Base-by-base conservation (phyloP, 108 stramenopile genomes). In the Pseudonitzschia multiseries region DNA sequence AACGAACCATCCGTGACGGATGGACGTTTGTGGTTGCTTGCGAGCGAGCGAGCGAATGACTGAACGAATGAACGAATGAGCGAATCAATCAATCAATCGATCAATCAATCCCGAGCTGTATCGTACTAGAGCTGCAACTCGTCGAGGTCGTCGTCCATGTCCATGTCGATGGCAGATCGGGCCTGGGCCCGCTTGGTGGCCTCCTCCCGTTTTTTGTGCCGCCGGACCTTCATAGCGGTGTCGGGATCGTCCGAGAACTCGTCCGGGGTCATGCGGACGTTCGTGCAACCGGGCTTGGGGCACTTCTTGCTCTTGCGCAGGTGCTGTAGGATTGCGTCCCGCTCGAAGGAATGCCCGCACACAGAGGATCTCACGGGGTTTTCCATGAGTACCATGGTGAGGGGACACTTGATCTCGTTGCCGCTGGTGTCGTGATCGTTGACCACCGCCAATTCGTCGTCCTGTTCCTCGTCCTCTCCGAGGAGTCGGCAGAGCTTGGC, bases 211-310 rank as follows among this genome's bases (percentile, higher is more conserved):
- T 71, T 73, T 65, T 79, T 79, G 66, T 81, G 71, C 48, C 89
- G 84, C 21, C 70, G 69, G 15, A 92, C 87, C 28, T 74, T 70
- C 60, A 84, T 65, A 22, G 74, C 83, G 60, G 81, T 92, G 31
- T 76, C 73, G 40, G 70, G 70, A 66, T 92, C 91, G 13, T 80
- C 74, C 67, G 82, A 86, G 67, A 89, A 66, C 69, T 86, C 83
- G 15, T 57, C 65, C 24, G 59, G 22, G 14, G 78, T 61, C 33
- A 89, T 40, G 0, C 27, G 52, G 3, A 24, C 65, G 67, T 87
- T 89, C 27, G 56, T 70, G 69, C 91, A 92, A 17, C 91, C 91
- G 26, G 86, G 65, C 4, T 87, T 69, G 56, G 91, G 91, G 70
- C 91, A 92, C 5, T 40, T 62, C 1, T 40, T 12, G 36, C 32